These are phyloP conservation scores for Saccharomycopsis capsularis DNA, from an alignment of 805 yeast species.

Conservation along the genomic window DNA sequence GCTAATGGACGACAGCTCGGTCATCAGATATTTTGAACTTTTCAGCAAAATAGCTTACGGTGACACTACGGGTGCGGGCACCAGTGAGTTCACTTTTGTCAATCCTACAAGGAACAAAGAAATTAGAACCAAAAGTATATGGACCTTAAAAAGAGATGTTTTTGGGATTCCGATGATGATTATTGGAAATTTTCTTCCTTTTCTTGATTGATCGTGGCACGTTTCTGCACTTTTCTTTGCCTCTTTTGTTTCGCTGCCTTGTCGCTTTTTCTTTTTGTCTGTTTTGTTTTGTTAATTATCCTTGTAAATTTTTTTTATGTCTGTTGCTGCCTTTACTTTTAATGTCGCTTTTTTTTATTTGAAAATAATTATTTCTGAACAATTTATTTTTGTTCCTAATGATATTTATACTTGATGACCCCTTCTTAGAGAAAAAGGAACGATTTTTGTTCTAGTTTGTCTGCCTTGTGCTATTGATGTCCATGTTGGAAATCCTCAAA, in stretches of 20 bases:
- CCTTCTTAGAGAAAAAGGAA: too few relatives aligned
- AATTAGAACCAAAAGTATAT: slow-evolving; percentile 73
- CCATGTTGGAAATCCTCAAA: too few relatives aligned
- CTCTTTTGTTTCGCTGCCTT: too few relatives aligned
- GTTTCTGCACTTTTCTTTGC: too few relatives aligned
- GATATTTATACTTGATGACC: too few relatives aligned
- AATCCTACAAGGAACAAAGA: slow-evolving; percentile 45
- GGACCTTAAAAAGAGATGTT: slow-evolving; percentile 92
- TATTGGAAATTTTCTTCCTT: slow-evolving; percentile 86
- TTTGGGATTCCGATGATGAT: slow-evolving; percentile 98
- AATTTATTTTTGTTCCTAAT: too few relatives aligned
- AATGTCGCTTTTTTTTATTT: not conserved
- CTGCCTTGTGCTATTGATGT: too few relatives aligned
- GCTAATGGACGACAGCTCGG: slow-evolving; percentile 79
- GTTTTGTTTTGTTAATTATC: too few relatives aligned
- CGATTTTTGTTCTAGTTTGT: too few relatives aligned
- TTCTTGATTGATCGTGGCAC: slow-evolving; percentile 27
- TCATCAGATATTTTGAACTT: slow-evolving; percentile 78
- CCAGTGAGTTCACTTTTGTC: slow-evolving; percentile 75
- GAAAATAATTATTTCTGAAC: not conserved
- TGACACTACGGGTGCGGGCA: slow-evolving; percentile 80
- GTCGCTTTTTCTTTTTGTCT: too few relatives aligned
- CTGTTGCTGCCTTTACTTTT: too few relatives aligned
- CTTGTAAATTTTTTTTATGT: too few relatives aligned
- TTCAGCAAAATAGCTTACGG: slow-evolving; percentile 85